Conservation (phyloP, 2,329 filamentous ascomycete species). For the Aureobasidium mangrovei region DNA sequence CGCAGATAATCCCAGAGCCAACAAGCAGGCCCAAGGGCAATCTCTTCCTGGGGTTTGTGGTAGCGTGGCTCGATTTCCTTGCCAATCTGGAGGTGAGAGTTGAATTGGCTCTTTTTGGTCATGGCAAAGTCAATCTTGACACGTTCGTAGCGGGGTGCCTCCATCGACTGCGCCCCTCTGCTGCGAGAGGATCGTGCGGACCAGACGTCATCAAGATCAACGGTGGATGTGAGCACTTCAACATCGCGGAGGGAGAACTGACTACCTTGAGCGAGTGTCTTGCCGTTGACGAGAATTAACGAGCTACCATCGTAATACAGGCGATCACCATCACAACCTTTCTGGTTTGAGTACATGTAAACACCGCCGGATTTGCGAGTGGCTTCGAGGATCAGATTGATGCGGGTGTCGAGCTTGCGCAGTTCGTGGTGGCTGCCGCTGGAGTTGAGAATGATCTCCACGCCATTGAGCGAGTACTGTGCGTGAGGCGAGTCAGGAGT, state of each 20-base stretch:
- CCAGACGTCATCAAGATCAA: slow-evolving; percentile 61
- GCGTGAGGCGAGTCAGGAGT: slow-evolving; percentile 51
- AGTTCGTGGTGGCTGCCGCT: slow-evolving; percentile 60
- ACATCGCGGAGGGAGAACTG: slow-evolving; percentile 56
- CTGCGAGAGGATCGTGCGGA: slow-evolving; percentile 49
- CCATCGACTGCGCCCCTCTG: slow-evolving; percentile 50
- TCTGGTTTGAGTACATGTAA: slow-evolving; percentile 56
- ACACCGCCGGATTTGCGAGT: slow-evolving; percentile 54
- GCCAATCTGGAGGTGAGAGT: slow-evolving; percentile 17
- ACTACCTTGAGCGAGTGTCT: slow-evolving; percentile 55
- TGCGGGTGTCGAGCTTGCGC: slow-evolving; percentile 52
- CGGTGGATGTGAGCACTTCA: slow-evolving; percentile 46
- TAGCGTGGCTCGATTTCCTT: slow-evolving; percentile 41
- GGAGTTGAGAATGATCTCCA: slow-evolving; percentile 53
- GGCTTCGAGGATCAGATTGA: slow-evolving; percentile 58
- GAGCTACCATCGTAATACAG: slow-evolving; percentile 55
- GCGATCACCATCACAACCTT: slow-evolving; percentile 50
- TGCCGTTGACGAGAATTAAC: slow-evolving; percentile 55
- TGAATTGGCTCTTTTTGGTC: slow-evolving; percentile 20
- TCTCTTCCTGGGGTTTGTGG: slow-evolving; percentile 58
- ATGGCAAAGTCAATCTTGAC: slow-evolving; percentile 39
- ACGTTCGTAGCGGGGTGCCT: slow-evolving; percentile 37
- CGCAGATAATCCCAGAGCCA: slow-evolving; percentile 59
- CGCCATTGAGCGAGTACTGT: slow-evolving; percentile 57
- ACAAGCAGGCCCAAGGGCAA: slow-evolving; percentile 54